Evolutionary conservation across 1,284 basidiomycete genomes (phyloP), one percentile per base, ranked within the genome.

Genomic region (Microbotryomycetes sp.): DNA sequence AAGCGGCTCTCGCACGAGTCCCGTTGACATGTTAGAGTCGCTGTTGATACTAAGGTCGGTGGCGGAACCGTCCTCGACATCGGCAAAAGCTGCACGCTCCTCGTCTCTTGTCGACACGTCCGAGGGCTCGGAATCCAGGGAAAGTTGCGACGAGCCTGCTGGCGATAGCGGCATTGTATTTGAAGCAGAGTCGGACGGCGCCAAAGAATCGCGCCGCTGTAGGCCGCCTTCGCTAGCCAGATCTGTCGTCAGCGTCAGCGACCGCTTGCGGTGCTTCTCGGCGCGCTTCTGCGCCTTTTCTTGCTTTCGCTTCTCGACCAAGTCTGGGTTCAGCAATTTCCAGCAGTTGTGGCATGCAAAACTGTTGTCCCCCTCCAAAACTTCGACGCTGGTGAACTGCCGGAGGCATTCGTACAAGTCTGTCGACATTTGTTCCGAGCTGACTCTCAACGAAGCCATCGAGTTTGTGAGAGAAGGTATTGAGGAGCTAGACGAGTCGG

Each of bases 331-430:
- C 27, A 68, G 47, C 18, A 62, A 83, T 77, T 91, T 89, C 92
- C 92, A 97, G 77, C 92, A 97, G 59, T 87, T 82, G 69, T 88
- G 82, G 75, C 92, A 97, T 0, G 91, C 89, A 64, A 96, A 93
- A 77, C 86, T 87, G 71, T 97, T 96, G 68, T 94, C 91, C 1
- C 90, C 91, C 67, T 96, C 89, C 29, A 97, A 77, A 6, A 91
- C 83, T 73, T 97, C 92, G 23, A 94, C 91, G 3, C 85, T 80
- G 0, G 91, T 96, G 75, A 97, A 97, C 75, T 87, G 81, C 62
- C 85, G 80, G 61, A 97, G 76, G 64, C 88, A 89, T 59, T 78
- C 77, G 52, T 79, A 75, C 15, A 83, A 67, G 23, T 79, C 79
- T 5, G 75, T 75, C 57, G 61, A 26, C 46, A 49, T 26, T 28